phyloP scores from a whole-genome alignment of 2,329 filamentous ascomycete genomes.

The Calycina marina region DNA sequence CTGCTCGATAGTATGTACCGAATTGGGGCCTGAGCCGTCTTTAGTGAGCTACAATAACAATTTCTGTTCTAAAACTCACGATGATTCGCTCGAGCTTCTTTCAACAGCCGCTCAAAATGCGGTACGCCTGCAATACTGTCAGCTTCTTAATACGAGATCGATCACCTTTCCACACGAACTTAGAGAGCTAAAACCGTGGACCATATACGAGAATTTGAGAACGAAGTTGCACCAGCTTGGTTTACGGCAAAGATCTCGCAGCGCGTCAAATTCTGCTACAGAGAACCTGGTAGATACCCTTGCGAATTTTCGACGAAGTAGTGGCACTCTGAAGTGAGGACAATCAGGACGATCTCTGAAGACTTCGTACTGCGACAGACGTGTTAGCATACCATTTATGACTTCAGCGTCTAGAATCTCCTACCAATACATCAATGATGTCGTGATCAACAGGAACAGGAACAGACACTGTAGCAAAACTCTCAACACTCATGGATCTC shows the following conservation, averaged over 20 bases:
- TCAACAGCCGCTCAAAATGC: conserved; percentile 2
- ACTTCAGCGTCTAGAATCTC: too few relatives aligned
- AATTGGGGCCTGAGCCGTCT: too few relatives aligned
- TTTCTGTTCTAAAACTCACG: conserved; percentile 2
- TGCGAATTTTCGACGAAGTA: conserved; percentile 35
- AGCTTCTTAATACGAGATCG: background rate
- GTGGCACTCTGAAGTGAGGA: conserved; percentile 36
- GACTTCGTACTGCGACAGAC: conserved; percentile 2
- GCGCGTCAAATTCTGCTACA: conserved; percentile 29
- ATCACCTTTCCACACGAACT: conserved; percentile 26
- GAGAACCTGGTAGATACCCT: conserved; percentile 22
- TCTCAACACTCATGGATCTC: conserved; percentile 36
- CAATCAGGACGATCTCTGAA: background rate
- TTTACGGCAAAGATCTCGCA: conserved; percentile 33
- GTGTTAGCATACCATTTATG: conserved; percentile 29
- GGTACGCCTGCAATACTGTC: conserved; percentile 1
- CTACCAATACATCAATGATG: too few relatives aligned
- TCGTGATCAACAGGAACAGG: conserved; percentile 6
- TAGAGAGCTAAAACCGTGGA: conserved; percentile 41
- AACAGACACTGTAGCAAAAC: conserved; percentile 28
- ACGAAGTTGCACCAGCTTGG: conserved; percentile 36
- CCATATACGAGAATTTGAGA: conserved; percentile 45
- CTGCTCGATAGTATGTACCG: too few relatives aligned
- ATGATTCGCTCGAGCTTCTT: conserved; percentile 3
- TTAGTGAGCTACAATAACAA: conserved; percentile 4